Evolutionary conservation across 441 rosid species (phyloP).

Genomic region (Omphalea diandra): DNA sequence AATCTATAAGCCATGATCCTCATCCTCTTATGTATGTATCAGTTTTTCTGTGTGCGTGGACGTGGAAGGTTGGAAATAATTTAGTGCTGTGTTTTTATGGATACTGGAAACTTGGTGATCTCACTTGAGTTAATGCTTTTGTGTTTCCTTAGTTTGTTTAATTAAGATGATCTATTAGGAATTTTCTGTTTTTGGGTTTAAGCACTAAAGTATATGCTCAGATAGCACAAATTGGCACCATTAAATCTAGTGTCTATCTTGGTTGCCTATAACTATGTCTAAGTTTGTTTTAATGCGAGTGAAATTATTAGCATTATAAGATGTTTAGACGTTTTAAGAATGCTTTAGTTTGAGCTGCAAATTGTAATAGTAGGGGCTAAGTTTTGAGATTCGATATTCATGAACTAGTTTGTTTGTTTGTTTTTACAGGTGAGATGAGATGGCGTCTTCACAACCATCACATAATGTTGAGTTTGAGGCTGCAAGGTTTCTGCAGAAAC

Average conservation of each 20-base stretch:
- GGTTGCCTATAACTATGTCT: too few species aligned
- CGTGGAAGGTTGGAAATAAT: neutral
- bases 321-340: neutral
- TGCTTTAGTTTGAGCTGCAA: neutral
- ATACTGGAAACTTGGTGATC: neutral
- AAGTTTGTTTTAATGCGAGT: neutral
- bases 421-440: slow-evolving; percentile 38
- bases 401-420: neutral
- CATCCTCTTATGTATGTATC: neutral
- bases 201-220: neutral
- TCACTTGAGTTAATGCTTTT: neutral
- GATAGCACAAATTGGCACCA: neutral
- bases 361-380: neutral
- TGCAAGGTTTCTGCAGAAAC: slow-evolving; percentile 98
- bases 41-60: neutral
- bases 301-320: neutral
- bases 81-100: neutral
- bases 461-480: slow-evolving; percentile 97
- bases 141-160: too few species aligned
- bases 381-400: neutral
- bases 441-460: slow-evolving; percentile 75
- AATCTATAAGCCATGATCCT: neutral
- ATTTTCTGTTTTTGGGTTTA: neutral
- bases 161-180: neutral
- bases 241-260: too few species aligned